Conservation (phyloP, 2,329 filamentous ascomycete species). For the Nemania serpens region DNA sequence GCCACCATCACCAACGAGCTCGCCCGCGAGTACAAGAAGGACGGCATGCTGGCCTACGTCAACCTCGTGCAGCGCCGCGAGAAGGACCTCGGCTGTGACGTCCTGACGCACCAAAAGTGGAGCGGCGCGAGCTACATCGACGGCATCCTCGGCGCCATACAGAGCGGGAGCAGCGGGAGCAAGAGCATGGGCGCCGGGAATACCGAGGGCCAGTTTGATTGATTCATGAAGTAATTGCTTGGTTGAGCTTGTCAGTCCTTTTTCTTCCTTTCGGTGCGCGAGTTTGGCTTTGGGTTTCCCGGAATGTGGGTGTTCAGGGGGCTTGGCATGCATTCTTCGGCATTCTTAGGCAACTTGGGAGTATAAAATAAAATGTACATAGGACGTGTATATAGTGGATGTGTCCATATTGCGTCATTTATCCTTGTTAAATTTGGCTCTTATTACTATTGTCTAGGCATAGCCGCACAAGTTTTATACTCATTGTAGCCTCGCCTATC, state of each 20-base stretch:
- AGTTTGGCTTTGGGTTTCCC: not conserved
- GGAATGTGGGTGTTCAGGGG: not conserved
- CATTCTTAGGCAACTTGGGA: not conserved
- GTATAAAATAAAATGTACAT: not conserved
- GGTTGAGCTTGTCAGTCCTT: not conserved
- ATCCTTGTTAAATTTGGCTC: not conserved
- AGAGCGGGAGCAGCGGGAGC: constrained; percentile 84
- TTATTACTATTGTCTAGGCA: not conserved
- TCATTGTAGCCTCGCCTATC: not conserved
- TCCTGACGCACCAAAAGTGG: constrained; percentile 95
- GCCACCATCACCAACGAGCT: constrained; percentile 73
- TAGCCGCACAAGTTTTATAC: too few species aligned
- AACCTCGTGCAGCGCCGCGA: constrained; percentile 86
- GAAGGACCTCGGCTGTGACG: constrained; percentile 88
- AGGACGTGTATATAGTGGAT: not conserved
- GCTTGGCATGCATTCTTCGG: not conserved
- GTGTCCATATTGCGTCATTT: not conserved
- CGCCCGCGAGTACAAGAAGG: constrained; percentile 78
- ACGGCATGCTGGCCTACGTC: constrained; percentile 98
- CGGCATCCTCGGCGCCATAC: constrained; percentile 85
- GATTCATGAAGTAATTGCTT: not conserved
- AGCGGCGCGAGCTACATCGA: constrained; percentile 74
- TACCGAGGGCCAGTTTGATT: constrained; percentile 73
- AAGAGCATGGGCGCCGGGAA: constrained; percentile 96
- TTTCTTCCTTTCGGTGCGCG: not conserved